Conservation (phyloP, 2,329 filamentous ascomycete genomes). For the Pseudogymnoascus sp. region DNA sequence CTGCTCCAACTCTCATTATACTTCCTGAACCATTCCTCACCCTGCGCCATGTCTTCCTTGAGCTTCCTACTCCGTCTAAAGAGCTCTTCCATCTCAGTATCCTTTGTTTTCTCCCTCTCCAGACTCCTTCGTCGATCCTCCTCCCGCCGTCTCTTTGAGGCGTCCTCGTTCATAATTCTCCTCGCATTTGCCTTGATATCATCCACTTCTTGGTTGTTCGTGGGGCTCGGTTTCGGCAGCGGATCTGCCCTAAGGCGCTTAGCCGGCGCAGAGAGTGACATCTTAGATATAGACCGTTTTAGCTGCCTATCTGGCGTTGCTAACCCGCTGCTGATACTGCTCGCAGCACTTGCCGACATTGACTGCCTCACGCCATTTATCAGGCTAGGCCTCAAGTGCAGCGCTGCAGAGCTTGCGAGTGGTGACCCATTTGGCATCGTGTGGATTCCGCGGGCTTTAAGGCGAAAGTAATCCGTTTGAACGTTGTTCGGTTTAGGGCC, state of each 20-base stretch:
- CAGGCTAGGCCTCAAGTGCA: constrained; percentile 23
- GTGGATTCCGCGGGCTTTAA: constrained; percentile 29
- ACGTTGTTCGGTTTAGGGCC: constrained; percentile 25
- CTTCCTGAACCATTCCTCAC: constrained; percentile 25
- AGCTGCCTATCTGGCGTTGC: constrained; percentile 12
- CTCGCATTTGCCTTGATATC: constrained; percentile 12
- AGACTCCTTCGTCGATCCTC: background rate
- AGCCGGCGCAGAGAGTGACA: background rate
- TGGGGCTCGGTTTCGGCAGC: constrained; percentile 21
- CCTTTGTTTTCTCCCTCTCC: constrained; percentile 16
- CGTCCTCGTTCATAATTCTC: constrained; percentile 1
- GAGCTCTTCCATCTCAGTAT: constrained; percentile 25
- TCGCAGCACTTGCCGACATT: constrained; percentile 17
- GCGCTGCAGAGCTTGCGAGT: constrained; percentile 25
- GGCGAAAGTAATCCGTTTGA: constrained; percentile 30
- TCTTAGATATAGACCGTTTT: constrained; percentile 13
- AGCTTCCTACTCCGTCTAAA: constrained; percentile 28
- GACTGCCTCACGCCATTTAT: constrained; percentile 18
- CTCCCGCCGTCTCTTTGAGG: background rate
- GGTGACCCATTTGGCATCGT: constrained; percentile 26
- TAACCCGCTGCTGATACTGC: constrained; percentile 9
- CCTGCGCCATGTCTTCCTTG: constrained; percentile 30
- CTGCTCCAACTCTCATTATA: constrained; percentile 19
- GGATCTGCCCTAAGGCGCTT: background rate
- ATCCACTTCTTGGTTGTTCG: constrained; percentile 18